A percentile compares a stretch with the other conserved stretches of the same genome.
phyloP scores from a whole-genome alignment of 2,329 filamentous ascomycete species.

The Lecanicillium sp. region DNA sequence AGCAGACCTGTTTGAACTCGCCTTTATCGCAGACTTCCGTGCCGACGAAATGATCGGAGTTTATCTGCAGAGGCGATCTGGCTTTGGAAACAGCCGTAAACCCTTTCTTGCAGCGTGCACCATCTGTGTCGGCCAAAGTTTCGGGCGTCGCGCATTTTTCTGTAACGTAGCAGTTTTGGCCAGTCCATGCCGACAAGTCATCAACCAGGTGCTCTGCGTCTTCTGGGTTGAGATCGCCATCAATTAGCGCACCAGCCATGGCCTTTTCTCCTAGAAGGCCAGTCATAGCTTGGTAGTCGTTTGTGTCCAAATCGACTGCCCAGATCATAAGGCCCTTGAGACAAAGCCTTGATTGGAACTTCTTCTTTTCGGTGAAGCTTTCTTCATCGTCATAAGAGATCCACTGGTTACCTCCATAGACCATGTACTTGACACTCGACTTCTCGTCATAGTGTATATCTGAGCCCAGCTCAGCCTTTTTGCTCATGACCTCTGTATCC shows the following conservation, averaged over 20 bases:
- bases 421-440: slow-evolving; percentile 28
- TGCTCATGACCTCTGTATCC: slow-evolving; percentile 27
- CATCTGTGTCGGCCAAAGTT: no score
- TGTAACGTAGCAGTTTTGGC: slow-evolving; percentile 24
- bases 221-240: slow-evolving; percentile 1
- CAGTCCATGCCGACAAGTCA: slow-evolving; percentile 20
- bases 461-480: slow-evolving; percentile 17
- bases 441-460: slow-evolving; percentile 21
- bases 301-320: slow-evolving; percentile 23
- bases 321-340: slow-evolving; percentile 24
- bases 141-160: slow-evolving; percentile 15
- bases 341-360: slow-evolving; percentile 16
- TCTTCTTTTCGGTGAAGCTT: slow-evolving; percentile 20
- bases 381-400: slow-evolving; percentile 30
- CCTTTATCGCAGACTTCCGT: slow-evolving; percentile 18
- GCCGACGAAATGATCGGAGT: background rate
- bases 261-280: slow-evolving; percentile 19
- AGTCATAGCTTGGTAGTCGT: slow-evolving; percentile 18
- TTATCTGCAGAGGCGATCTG: no score
- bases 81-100: no score
- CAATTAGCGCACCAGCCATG: slow-evolving; percentile 5
- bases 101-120: no score
- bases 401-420: slow-evolving; percentile 31
- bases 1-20: slow-evolving; percentile 24
- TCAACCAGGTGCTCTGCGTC: slow-evolving; percentile 13